Evolutionary conservation across 1,284 basidiomycete genomes (phyloP), one percentile per base, ranked within the genome.

Genomic region (Boletellus deceptivus): DNA sequence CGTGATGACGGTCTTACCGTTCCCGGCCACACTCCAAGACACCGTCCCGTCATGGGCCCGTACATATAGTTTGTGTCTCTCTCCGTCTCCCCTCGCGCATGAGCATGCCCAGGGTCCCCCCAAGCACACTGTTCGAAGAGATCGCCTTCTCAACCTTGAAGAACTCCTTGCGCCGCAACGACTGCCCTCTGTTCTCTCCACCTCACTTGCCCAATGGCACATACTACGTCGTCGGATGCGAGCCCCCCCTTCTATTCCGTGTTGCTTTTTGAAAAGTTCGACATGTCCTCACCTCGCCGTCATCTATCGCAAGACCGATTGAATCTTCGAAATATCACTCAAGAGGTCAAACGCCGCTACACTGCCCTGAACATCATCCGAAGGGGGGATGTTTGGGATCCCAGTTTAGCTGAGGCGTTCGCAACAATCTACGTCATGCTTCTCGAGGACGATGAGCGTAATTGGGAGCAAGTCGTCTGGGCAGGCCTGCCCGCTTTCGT

Each of bases 341-440:
- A 59, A 33, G 79, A 80, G 55, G 61, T 75, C 34, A 61, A 64
- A 39, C 69, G 66, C 31, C 73, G 80, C 6, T 75, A 73, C 52
- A 53, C 46, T 2, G 74, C 74, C 0, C 67, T 82, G 33, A 69
- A 73, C 14, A 62, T 74, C 49, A 70, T 82, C 59, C 72, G 67
- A 24, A 59, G 54, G 25, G 59, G 64, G 11, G 59, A 67, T 2
- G 49, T 73, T 31, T 62, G 72, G 53, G 56, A 72, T 50, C 67
- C 70, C 14, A 49, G 55, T 16, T 59, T 80, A 8, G 67, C 63
- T 0, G 70, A 75, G 31, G 80, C 78, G 29, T 64, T 88, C 14
- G 79, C 79, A 69, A 72, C 75, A 4, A 71, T 82, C 22, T 85
- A 83, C 59, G 62, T 80, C 45, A 84, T 89, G 82, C 66, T 84